Percentiles rank a stretch among this genome's conserved stretches.
Conservation (phyloP, 225 moss, liverwort and hornwort genomes). For the Pseudoscleropodium purum region DNA sequence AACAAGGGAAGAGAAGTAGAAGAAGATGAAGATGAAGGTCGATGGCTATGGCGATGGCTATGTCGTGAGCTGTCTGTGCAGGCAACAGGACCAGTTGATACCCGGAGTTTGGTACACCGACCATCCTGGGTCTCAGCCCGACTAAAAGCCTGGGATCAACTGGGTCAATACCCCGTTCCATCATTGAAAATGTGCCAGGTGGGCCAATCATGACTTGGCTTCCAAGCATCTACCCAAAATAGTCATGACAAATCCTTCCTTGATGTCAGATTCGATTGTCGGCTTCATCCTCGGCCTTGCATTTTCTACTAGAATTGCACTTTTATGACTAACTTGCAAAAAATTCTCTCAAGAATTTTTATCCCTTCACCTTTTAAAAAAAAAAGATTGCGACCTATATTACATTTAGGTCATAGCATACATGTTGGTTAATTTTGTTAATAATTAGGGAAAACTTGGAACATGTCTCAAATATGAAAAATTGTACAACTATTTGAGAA, state of each 20-base stretch:
- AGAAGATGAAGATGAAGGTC: background rate
- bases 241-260: background rate
- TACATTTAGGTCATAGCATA: too few relatives aligned
- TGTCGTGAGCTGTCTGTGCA: background rate
- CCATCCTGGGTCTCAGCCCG: background rate
- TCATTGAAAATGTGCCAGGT: background rate
- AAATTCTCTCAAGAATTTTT: background rate
- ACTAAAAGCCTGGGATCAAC: background rate
- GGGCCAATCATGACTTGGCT: background rate
- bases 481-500: too few relatives aligned
- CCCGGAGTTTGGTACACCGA: background rate
- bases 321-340: background rate
- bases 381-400: background rate
- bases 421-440: too few relatives aligned
- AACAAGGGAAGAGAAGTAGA: background rate
- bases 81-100: background rate
- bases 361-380: background rate
- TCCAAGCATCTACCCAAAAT: background rate
- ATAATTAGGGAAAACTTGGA: too few relatives aligned
- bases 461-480: too few relatives aligned
- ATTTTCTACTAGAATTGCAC: background rate
- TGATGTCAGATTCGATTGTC: background rate
- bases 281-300: background rate
- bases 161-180: background rate
- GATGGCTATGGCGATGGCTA: conserved; percentile 10